Percentiles rank a stretch among this genome's conserved stretches.
Conservation (phyloP, 1,284 basidiomycete genomes). For the Xerocomus nothofagi region DNA sequence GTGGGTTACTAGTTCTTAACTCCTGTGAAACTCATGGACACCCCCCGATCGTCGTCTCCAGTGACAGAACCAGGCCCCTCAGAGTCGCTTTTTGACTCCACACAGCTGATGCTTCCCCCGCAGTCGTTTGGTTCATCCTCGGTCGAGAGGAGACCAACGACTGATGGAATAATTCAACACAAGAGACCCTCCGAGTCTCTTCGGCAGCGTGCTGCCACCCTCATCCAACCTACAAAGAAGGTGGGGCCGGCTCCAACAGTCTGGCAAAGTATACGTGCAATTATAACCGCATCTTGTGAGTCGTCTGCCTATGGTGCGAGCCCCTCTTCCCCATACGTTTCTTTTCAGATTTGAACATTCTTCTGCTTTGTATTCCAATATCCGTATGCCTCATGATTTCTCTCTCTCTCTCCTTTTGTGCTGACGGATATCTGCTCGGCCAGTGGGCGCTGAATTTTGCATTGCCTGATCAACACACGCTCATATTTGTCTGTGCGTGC, state of each 20-base stretch:
- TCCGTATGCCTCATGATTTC: conserved; percentile 47
- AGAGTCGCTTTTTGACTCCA: conserved; percentile 7
- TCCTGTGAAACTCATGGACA: conserved; percentile 18
- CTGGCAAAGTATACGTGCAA: conserved; percentile 46
- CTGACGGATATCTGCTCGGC: conserved; percentile 7
- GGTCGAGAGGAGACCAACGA: conserved; percentile 5
- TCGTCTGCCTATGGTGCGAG: background rate
- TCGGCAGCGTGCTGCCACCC: conserved; percentile 18
- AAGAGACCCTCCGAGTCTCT: conserved; percentile 18
- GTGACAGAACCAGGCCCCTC: conserved; percentile 18
- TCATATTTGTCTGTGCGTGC: conserved; percentile 71
- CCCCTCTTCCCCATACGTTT: conserved; percentile 1
- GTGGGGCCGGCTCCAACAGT: conserved; percentile 45
- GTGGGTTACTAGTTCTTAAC: conserved; percentile 9
- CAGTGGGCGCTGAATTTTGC: conserved; percentile 77
- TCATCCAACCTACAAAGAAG: conserved; percentile 36
- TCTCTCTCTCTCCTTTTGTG: background rate
- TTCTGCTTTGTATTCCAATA: conserved; percentile 67
- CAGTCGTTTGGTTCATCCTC: conserved; percentile 15
- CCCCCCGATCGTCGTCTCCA: conserved; percentile 10
- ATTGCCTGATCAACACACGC: conserved; percentile 50
- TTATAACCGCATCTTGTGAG: conserved; percentile 54
- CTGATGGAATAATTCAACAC: background rate
- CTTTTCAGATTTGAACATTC: conserved; percentile 58
- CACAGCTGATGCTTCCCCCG: conserved; percentile 1